Evolutionary conservation across 495 filamentous ascomycete genomes (phyloP).

Genomic region (Mytilinidion resinicola): DNA sequence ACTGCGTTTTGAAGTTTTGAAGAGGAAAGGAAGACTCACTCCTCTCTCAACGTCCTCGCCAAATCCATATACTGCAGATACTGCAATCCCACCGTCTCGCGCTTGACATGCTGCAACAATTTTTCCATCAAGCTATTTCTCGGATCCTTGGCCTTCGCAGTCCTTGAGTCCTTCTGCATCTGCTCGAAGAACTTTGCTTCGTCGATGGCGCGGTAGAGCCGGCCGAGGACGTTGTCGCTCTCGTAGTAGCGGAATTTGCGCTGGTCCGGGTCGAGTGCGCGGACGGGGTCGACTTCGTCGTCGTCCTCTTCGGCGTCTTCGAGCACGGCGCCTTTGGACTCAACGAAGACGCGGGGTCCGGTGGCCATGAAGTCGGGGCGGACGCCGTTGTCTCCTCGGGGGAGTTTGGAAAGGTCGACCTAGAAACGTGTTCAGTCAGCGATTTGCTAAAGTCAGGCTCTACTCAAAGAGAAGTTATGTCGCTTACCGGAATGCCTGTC

Average conservation of each 20-base stretch:
- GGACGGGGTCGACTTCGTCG: conserved; percentile 49
- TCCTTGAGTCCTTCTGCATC: conserved; percentile 39
- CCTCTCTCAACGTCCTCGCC: conserved; percentile 47
- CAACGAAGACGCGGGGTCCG: conserved; percentile 53
- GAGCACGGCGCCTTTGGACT: conserved; percentile 39
- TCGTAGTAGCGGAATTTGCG: conserved; percentile 51
- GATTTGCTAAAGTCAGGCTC: background rate
- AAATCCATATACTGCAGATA: conserved; percentile 41
- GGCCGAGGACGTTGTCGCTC: conserved; percentile 63
- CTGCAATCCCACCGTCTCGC: conserved; percentile 36
- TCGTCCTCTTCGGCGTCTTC: conserved; percentile 42
- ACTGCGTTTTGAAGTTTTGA: background rate
- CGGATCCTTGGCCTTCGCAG: background rate
- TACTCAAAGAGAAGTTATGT: background rate
- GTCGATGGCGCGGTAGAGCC: conserved; percentile 67
- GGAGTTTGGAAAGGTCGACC: conserved; percentile 43
- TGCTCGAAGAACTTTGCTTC: conserved; percentile 59
- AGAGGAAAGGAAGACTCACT: conserved; percentile 38
- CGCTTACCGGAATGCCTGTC: conserved; percentile 58
- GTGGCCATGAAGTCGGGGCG: conserved; percentile 63
- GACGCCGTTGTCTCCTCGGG: conserved; percentile 31
- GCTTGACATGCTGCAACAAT: conserved; percentile 43
- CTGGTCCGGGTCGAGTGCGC: conserved; percentile 21
- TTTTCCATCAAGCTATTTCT: conserved; percentile 38
- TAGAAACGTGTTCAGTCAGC: conserved; percentile 12